Percentiles rank a stretch among this genome's conserved stretches.
Evolutionary conservation across 306 rosid genomes (phyloP).

Genomic region (Citrullus colocynthis): DNA sequence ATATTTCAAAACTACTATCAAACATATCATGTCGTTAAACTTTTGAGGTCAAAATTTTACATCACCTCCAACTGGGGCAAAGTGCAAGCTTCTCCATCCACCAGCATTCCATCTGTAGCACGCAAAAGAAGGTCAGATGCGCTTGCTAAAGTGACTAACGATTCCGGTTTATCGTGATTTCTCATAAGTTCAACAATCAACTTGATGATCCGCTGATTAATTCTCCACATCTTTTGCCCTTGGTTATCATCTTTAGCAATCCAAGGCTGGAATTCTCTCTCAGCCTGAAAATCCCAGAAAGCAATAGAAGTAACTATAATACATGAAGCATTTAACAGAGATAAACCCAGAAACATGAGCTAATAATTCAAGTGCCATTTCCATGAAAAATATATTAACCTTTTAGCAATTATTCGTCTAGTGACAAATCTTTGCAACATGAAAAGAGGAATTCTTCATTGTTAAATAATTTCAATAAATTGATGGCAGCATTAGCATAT

Average conservation of each 20-base stretch:
- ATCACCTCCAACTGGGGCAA: slow-evolving; percentile 90
- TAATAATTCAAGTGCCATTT: background rate
- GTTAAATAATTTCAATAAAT: background rate
- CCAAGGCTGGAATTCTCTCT: slow-evolving; percentile 92
- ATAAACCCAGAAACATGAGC: background rate
- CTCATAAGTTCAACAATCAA: slow-evolving; percentile 92
- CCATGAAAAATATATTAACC: background rate
- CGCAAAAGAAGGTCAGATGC: slow-evolving; percentile 92
- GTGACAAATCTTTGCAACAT: background rate
- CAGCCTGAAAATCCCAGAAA: slow-evolving; percentile 57
- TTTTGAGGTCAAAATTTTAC: background rate
- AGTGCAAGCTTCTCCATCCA: slow-evolving; percentile 98
- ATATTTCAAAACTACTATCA: too few relatives aligned
- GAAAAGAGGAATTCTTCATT: background rate
- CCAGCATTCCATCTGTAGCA: slow-evolving; percentile 97
- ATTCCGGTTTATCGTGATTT: slow-evolving; percentile 70
- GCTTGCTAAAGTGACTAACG: slow-evolving; percentile 78
- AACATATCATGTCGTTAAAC: background rate
- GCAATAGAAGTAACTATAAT: slow-evolving; percentile 10
- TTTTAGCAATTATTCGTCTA: background rate
- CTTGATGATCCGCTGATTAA: slow-evolving; percentile 83
- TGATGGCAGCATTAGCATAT: background rate
- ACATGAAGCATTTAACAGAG: background rate
- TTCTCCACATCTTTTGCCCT: slow-evolving; percentile 91
- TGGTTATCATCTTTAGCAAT: slow-evolving; percentile 90